Conservation (phyloP, 2,329 filamentous ascomycete genomes). For the Chrysoporthe cubensis region DNA sequence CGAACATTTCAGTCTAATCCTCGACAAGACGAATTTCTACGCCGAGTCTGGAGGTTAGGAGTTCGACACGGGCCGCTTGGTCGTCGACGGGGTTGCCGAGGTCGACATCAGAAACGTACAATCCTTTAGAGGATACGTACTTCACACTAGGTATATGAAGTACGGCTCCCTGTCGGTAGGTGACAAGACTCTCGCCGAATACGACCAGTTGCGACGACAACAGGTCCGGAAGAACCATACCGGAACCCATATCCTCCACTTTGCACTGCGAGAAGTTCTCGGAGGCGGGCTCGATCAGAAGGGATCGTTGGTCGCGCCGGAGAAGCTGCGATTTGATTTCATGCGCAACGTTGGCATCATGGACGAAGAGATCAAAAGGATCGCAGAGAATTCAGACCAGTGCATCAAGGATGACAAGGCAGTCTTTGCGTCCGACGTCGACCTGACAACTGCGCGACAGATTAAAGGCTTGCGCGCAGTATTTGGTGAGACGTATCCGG, state of each 20-base stretch:
- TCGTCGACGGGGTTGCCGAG: constrained; percentile 85
- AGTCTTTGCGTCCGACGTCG: constrained; percentile 67
- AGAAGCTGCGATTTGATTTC: constrained; percentile 98
- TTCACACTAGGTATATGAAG: constrained; percentile 91
- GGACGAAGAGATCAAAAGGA: constrained; percentile 78
- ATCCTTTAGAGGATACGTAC: constrained; percentile 87
- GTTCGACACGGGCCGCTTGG: constrained; percentile 81
- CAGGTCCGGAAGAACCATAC: constrained; percentile 98
- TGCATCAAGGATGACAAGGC: constrained; percentile 78
- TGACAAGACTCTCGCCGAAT: constrained; percentile 87
- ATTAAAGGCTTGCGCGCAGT: constrained; percentile 93
- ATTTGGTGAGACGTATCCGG: constrained; percentile 97
- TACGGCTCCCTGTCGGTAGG: constrained; percentile 80
- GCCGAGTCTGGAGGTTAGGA: constrained; percentile 97
- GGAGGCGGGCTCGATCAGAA: constrained; percentile 93
- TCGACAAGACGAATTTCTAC: constrained; percentile 96
- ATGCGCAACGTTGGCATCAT: constrained; percentile 84
- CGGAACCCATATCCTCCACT: constrained; percentile 95
- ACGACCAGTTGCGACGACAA: constrained; percentile 86
- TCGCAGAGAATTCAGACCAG: constrained; percentile 84
- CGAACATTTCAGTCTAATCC: constrained; percentile 82
- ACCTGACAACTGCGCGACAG: constrained; percentile 76
- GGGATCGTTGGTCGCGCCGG: constrained; percentile 89
- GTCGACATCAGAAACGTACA: constrained; percentile 93
- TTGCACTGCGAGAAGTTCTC: constrained; percentile 85